Evolutionary conservation across 2,329 filamentous ascomycete genomes (phyloP), one percentile per base, ranked within the genome.

Genomic region (Septoria linicola): DNA sequence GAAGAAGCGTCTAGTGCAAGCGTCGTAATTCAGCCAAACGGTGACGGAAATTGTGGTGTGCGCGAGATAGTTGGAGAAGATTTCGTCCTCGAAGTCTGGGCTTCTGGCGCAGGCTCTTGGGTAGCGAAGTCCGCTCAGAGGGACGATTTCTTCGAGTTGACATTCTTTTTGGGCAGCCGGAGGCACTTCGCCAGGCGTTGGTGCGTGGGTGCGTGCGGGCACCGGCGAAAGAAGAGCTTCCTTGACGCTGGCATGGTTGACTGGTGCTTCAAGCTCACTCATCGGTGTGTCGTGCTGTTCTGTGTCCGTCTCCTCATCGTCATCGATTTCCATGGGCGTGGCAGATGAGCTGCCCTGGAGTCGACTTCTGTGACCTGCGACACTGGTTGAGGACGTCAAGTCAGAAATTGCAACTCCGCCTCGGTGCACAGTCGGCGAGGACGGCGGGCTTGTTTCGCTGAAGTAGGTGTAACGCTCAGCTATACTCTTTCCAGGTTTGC

Each of bases 11-110:
- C 43, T 30, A n/a, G 8, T 16, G 11, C 2, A 14, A 3, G 39
- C 31, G 27, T 59, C 57, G 57, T 61, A 59, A 36, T 61, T 59
- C 31, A 46, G 35, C 59, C 59, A 61, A 52, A 59, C 20, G 11
- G 41, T 47, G n/a, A 49, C 41, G 11, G 16, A 25, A 45, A 61
- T 25, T 14, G 52, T 54, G 32, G 40, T 44, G 19, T 43, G 31
- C 6, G 34, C 11, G 19, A 59, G 23, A 41, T 50, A 59, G 8
- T 30, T 27, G 1, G 40, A 14, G 32, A 52, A 23, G 31, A 61
- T 57, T 20, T 51, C 47, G 16, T 47, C 43, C 10, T 34, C 21
- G 11, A 53, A 37, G 8, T 35, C 10, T 8, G 51, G 49, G 23
- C 19, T 47, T 4, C 17, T 4, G 4, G 31, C 23, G 50, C 43